phyloP scores from a whole-genome alignment of 139 green algal genomes.

The Tetradesmus lagerheimii region DNA sequence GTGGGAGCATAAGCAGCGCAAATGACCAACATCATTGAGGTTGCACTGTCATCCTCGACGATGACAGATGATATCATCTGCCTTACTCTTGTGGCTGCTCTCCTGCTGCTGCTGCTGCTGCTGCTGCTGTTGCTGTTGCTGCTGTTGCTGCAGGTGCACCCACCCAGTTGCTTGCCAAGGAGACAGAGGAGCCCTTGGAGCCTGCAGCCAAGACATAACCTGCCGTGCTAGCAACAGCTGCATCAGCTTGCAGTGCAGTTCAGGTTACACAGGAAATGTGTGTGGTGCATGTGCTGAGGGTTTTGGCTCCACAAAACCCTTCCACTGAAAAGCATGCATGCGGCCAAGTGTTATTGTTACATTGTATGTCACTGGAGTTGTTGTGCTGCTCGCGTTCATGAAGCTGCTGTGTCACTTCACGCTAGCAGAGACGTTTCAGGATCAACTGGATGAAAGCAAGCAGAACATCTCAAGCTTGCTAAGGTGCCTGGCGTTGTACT shows the following conservation, averaged over 20 bases:
- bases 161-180: background rate
- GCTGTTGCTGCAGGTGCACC: background rate
- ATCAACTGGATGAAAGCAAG: background rate
- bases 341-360: background rate
- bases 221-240: background rate
- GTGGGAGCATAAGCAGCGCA: too few relatives aligned
- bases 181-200: background rate
- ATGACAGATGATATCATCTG: too few relatives aligned
- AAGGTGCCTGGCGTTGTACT: background rate
- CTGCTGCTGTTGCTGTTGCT: background rate
- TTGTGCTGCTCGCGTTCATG: background rate
- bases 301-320: background rate
- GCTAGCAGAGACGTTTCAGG: background rate
- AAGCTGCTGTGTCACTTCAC: constrained; percentile 22
- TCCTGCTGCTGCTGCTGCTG: background rate
- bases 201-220: background rate
- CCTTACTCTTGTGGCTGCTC: too few relatives aligned
- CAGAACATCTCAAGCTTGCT: background rate
- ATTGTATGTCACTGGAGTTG: background rate
- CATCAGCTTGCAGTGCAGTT: background rate
- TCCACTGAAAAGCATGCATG: background rate
- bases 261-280: background rate
- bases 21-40: too few relatives aligned
- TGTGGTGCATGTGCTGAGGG: background rate
- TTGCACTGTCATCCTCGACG: too few relatives aligned